Conservation (phyloP, 257 asterid genomes). For the Mitragyna speciosa region DNA sequence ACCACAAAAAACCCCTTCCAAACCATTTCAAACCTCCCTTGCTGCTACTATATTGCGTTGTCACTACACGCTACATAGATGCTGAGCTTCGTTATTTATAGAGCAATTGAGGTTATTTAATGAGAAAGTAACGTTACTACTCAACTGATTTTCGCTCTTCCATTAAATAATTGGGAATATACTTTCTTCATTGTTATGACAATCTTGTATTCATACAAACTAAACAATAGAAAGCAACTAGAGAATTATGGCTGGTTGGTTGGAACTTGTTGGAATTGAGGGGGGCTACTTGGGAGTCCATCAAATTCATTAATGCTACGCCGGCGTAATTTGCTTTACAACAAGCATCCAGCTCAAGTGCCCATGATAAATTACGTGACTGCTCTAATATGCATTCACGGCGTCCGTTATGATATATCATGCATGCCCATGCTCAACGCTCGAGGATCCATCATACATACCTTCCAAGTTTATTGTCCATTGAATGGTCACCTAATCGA, state of each 20-base stretch:
- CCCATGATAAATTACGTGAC: background rate
- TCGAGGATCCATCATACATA: no score
- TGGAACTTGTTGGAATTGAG: background rate
- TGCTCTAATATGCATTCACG: constrained; percentile 13
- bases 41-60: background rate
- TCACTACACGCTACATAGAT: background rate
- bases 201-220: background rate
- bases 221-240: background rate
- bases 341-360: background rate
- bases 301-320: no score
- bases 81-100: constrained; percentile 7
- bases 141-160: background rate
- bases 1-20: constrained; percentile 23
- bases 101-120: background rate
- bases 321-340: background rate
- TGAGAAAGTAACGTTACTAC: background rate
- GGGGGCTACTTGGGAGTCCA: background rate
- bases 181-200: background rate
- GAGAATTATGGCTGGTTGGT: background rate
- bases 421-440: background rate
- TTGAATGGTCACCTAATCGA: no score
- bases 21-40: constrained; percentile 29
- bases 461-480: no score
- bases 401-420: background rate
- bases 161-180: background rate